phyloP scores from a whole-genome alignment of 1,139 yeast genomes.

The Wickerhamomyces sp. region DNA sequence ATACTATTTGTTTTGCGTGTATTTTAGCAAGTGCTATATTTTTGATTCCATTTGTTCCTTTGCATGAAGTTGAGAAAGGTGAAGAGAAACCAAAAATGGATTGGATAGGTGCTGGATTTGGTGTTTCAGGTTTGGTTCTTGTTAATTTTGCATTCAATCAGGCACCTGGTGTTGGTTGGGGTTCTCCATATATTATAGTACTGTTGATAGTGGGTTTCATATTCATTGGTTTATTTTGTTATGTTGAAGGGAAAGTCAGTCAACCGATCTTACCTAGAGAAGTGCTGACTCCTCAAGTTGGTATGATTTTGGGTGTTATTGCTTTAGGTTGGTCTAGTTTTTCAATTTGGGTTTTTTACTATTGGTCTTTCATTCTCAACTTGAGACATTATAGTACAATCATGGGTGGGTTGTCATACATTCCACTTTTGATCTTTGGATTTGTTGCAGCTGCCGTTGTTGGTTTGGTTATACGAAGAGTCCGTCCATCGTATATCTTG shows the following conservation, averaged over 20 bases:
- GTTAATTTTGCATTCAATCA: slow-evolving; percentile 52
- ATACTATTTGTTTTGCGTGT: slow-evolving; percentile 33
- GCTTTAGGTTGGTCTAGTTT: slow-evolving; percentile 55
- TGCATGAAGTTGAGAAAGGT: slow-evolving; percentile 7
- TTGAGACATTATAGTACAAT: slow-evolving; percentile 41
- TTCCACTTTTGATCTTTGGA: slow-evolving; percentile 43
- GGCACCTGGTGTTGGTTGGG: slow-evolving; percentile 51
- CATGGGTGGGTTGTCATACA: slow-evolving; percentile 38
- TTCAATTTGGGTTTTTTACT: slow-evolving; percentile 43
- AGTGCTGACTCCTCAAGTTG: slow-evolving; percentile 30
- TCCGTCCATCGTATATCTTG: slow-evolving; percentile 41
- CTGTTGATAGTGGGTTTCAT: slow-evolving; percentile 38
- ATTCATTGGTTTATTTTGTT: slow-evolving; percentile 27
- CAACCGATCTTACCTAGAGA: slow-evolving; percentile 44
- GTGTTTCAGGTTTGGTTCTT: slow-evolving; percentile 42
- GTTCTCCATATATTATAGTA: slow-evolving; percentile 38
- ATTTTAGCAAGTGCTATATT: slow-evolving; percentile 28
- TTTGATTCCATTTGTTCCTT: slow-evolving; percentile 32
- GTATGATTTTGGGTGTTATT: slow-evolving; percentile 30
- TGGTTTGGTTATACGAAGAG: slow-evolving; percentile 36
- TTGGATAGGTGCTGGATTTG: slow-evolving; percentile 40
- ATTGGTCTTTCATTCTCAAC: slow-evolving; percentile 35
- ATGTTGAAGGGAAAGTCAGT: slow-evolving; percentile 26
- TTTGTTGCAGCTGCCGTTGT: slow-evolving; percentile 40
- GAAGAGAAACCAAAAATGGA: slow-evolving; percentile 30